These are phyloP conservation scores for Candida railenensis DNA, from an alignment of 805 yeast species.

Conservation along the genomic window DNA sequence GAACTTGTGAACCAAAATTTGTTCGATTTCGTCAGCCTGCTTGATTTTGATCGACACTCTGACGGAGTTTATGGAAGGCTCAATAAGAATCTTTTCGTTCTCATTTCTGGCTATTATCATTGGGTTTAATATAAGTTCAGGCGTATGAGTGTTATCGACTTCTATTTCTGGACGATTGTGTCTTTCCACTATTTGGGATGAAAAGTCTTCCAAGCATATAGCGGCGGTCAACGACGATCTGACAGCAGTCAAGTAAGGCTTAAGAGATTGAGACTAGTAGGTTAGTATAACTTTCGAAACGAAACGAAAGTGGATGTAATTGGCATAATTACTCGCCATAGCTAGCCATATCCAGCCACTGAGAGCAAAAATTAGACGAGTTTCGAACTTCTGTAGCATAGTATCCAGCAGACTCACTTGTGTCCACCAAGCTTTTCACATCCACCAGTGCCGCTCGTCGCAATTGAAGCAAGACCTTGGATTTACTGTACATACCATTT, in stretches of 20 bases:
- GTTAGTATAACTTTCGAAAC: background rate
- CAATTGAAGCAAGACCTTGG: no score
- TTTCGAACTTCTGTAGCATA: no score
- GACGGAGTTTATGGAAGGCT: constrained; percentile 89
- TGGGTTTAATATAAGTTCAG: constrained; percentile 83
- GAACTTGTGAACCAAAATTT: constrained; percentile 89
- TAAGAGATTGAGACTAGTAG: constrained; percentile 86
- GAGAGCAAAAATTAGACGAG: no score
- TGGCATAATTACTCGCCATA: background rate
- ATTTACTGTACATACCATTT: no score
- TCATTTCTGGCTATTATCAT: constrained; percentile 91
- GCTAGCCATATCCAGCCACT: no score
- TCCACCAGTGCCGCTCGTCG: no score
- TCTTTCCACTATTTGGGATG: constrained; percentile 94
- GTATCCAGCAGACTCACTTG: no score
- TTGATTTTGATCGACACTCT: constrained; percentile 90
- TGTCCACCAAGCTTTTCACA: no score
- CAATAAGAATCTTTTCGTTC: constrained; percentile 87
- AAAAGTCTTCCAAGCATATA: constrained; percentile 85
- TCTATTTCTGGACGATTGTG: constrained; percentile 98
- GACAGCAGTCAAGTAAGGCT: constrained; percentile 92
- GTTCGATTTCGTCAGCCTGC: constrained; percentile 97
- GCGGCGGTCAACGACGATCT: constrained; percentile 93
- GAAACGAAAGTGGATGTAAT: background rate
- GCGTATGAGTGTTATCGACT: constrained; percentile 65